Evolutionary conservation across 352 stramenopile species (phyloP).

Genomic region (Phytophthora sp.): DNA sequence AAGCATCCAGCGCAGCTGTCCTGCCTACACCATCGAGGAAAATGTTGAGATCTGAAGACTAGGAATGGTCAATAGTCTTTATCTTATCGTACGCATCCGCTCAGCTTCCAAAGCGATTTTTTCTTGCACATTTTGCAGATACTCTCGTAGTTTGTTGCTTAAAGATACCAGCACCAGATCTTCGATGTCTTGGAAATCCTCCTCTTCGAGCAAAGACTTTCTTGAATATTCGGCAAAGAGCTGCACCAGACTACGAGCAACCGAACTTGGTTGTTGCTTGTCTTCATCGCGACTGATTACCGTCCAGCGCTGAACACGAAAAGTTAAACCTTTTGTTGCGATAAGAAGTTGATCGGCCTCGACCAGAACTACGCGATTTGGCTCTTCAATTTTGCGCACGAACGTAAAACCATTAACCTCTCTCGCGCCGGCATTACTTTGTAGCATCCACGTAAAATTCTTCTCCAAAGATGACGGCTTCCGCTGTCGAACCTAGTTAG

Average conservation of each 20-base stretch:
- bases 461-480: conserved; percentile 26
- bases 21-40: too few relatives aligned
- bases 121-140: conserved; percentile 3
- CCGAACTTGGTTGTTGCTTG: not conserved
- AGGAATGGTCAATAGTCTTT: too few relatives aligned
- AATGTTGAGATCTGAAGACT: too few relatives aligned
- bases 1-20: too few relatives aligned
- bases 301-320: conserved; percentile 28
- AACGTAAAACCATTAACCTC: conserved; percentile 27
- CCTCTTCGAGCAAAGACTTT: not conserved
- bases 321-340: conserved; percentile 12
- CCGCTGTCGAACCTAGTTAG: conserved; percentile 13
- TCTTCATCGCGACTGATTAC: conserved; percentile 11
- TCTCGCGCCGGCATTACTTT: not conserved
- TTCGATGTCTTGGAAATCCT: not conserved
- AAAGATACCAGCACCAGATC: conserved; percentile 9
- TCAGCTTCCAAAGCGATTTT: conserved; percentile 1
- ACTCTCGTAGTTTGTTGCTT: conserved; percentile 1
- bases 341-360: conserved; percentile 18
- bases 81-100: not conserved
- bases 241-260: conserved; percentile 15
- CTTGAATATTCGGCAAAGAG: not conserved
- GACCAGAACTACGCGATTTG: conserved; percentile 27
- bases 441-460: conserved; percentile 24
- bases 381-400: conserved; percentile 35